Evolutionary conservation across 1,284 basidiomycete species (phyloP), one percentile per base, ranked within the genome.

Genomic region (Meira miltonrushii): DNA sequence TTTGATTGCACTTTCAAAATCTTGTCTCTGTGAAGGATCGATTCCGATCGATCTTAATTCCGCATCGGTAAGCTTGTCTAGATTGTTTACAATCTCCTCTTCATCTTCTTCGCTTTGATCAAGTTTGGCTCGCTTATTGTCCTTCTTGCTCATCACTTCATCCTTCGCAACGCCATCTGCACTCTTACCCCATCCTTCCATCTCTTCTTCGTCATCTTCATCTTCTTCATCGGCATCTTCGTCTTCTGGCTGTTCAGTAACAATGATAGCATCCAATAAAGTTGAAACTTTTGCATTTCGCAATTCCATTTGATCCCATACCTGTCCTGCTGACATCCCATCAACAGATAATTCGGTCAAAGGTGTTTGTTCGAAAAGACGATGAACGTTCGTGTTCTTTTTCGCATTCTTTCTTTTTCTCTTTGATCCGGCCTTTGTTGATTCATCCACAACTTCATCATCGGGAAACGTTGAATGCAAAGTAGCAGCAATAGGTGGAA

Each of bases 301-400:
- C 46, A 74, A 57, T 55, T 77, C 75, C 49, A 76, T 66, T 65
- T 78, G 94, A 50, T 87, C 86, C 94, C 94, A 98, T 25, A 97
- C 82, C 78, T 95, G 92, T 59, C 90, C 89, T 21, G 85, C 83
- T 67, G 87, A 86, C 85, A 95, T 87, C n/a, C 84, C 87, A n/a
- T 90, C 85, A 11, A 86, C 82, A 61, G 87, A 88, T 19, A 97
- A 84, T 54, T 84, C 84, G 1, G 84, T 80, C 2, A 96, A 80
- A 48, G 46, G 25, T 48, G 46, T 23, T 48, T 48, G 21, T 17
- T 48, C 21, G 23, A 23, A 25, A 5, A 15, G 13, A 23, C 46
- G 13, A 48, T 48, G 28, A 33, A 33, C 28, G 8, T 8, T 33
- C 8, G 28, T 33, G 8, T 33, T 33, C 28, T 48, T n/a, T 23